Conservation (phyloP, 331 rosid species). For the Spiraea crenata region DNA sequence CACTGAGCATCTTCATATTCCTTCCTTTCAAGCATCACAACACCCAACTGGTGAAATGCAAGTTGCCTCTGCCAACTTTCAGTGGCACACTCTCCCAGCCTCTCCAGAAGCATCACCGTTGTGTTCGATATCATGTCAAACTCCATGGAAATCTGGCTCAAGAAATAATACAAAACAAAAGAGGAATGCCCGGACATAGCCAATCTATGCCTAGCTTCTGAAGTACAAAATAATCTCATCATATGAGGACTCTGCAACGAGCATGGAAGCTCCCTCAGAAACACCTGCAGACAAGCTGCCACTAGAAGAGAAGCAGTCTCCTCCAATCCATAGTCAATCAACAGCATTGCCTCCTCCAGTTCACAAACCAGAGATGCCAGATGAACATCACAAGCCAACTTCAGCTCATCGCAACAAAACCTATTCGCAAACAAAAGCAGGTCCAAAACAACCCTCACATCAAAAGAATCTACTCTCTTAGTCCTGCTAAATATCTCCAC, state of each 20-base stretch:
- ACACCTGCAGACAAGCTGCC: conserved; percentile 86
- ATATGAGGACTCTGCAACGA: conserved; percentile 44
- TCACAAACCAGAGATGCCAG: conserved; percentile 66
- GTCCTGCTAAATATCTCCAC: conserved; percentile 72
- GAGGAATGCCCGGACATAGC: conserved; percentile 60
- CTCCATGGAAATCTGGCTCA: conserved; percentile 82
- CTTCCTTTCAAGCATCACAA: conserved; percentile 80
- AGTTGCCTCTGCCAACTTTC: conserved; percentile 80
- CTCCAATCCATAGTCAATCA: conserved; percentile 78
- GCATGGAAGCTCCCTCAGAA: conserved; percentile 73
- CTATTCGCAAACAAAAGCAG: conserved; percentile 58
- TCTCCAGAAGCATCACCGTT: conserved; percentile 83
- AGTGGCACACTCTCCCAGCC: conserved; percentile 65
- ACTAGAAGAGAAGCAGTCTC: conserved; percentile 70
- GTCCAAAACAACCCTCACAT: conserved; percentile 52
- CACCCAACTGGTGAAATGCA: conserved; percentile 75
- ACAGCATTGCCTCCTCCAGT: conserved; percentile 53
- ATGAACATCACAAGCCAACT: conserved; percentile 63
- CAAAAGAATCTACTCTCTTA: conserved; percentile 42
- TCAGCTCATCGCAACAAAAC: conserved; percentile 88
- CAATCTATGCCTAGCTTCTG: conserved; percentile 65
- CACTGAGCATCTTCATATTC: conserved; percentile 77
- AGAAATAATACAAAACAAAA: conserved; percentile 63
- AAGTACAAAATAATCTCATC: conserved; percentile 58
- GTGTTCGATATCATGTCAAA: conserved; percentile 76